Evolutionary conservation across 768 basidiomycete species (phyloP).

Genomic region (Tricholoma bakamatsutake): DNA sequence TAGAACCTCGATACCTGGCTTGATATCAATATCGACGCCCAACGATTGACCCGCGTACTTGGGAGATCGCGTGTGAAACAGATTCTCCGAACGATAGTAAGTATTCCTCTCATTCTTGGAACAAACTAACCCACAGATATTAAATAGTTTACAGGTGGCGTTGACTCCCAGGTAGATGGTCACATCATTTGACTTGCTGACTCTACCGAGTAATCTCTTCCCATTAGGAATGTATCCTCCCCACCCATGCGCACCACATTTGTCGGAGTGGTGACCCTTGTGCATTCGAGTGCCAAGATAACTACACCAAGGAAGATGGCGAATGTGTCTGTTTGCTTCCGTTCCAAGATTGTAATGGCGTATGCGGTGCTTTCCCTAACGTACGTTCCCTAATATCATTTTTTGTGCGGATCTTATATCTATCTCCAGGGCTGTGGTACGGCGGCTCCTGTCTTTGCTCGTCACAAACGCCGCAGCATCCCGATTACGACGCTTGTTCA

Average conservation of each 20-base stretch:
- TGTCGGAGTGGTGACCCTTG: slow-evolving; percentile 7
- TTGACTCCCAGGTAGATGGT: not conserved
- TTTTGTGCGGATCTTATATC: not conserved
- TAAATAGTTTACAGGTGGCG: not conserved
- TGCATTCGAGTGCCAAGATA: slow-evolving; percentile 8
- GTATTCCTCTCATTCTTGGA: not conserved
- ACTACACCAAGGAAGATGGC: slow-evolving; percentile 4
- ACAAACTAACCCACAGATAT: not conserved
- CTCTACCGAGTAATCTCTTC: not conserved
- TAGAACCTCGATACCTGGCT: slow-evolving; percentile 5
- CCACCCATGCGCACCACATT: slow-evolving; percentile 1
- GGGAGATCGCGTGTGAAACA: not conserved
- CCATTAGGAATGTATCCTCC: slow-evolving; percentile 6
- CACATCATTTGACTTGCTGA: not conserved
- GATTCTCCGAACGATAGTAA: not conserved
- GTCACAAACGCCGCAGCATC: slow-evolving; percentile 5
- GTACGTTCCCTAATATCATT: not conserved
- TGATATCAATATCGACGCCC: slow-evolving; percentile 1
- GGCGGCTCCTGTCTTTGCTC: not conserved
- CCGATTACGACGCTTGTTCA: slow-evolving; percentile 11
- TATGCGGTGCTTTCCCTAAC: slow-evolving; percentile 6
- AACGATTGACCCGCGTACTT: not conserved
- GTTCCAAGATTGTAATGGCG: slow-evolving; percentile 9
- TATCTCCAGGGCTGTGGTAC: slow-evolving; percentile 5
- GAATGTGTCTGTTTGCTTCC: slow-evolving; percentile 7